phyloP scores from a whole-genome alignment of 2,329 filamentous ascomycete genomes.

The Arachnopeziza araneosa region DNA sequence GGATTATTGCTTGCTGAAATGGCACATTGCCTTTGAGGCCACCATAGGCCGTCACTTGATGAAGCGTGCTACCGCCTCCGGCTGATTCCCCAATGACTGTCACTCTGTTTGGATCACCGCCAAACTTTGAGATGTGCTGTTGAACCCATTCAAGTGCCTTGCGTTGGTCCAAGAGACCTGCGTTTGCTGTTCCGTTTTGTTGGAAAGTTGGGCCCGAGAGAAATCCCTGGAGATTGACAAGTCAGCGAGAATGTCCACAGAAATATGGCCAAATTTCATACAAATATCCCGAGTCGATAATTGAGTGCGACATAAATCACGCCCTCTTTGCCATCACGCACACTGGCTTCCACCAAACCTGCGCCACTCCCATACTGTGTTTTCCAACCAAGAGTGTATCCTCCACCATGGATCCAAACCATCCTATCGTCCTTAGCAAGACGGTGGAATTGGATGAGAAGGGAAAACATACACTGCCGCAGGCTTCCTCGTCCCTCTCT shows the following conservation, averaged over 20 bases:
- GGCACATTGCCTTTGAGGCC: conserved; percentile 32
- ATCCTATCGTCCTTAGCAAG: conserved; percentile 36
- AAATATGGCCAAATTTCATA: background rate
- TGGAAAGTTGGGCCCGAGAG: conserved; percentile 38
- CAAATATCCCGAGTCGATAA: conserved; percentile 31
- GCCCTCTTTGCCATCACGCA: conserved; percentile 29
- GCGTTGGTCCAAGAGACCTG: conserved; percentile 47
- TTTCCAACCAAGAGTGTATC: conserved; percentile 38
- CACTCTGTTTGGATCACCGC: conserved; percentile 44
- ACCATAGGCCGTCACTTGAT: conserved; percentile 48
- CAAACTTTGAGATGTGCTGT: conserved; percentile 46
- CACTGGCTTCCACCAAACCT: conserved; percentile 31
- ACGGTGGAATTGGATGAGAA: background rate
- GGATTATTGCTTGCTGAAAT: conserved; percentile 36
- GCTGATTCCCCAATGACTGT: conserved; percentile 46
- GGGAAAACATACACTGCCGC: conserved; percentile 14
- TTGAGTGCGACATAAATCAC: conserved; percentile 31
- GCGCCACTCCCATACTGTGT: conserved; percentile 32
- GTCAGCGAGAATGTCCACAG: background rate
- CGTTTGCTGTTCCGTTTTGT: conserved; percentile 40
- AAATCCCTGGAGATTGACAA: conserved; percentile 15
- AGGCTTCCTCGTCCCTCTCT: conserved; percentile 1
- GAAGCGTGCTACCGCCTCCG: conserved; percentile 46
- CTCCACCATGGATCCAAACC: conserved; percentile 45
- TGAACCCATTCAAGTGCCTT: conserved; percentile 53